Base-by-base conservation (phyloP, 2,329 filamentous ascomycete genomes). In the Cercospora sp. region DNA sequence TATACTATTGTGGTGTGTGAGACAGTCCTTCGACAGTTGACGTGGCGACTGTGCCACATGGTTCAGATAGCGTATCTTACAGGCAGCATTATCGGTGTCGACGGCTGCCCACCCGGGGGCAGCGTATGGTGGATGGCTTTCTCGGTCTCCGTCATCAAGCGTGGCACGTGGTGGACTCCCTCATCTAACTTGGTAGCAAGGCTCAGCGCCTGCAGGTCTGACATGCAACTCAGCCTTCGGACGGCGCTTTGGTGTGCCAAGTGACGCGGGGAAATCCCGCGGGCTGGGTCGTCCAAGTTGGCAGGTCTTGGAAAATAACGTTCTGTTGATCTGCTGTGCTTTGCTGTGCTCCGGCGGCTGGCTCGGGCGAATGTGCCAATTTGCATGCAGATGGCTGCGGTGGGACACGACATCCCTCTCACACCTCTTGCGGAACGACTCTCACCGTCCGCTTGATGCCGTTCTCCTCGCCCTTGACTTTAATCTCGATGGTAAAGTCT, bases 401-500 rank as follows among this genome's bases (percentile, higher is more conserved):
- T 51, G 45, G 45, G 18, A 66, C n/a, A 28, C 40, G 55, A 28
- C 36, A 42, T 36, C 53, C 7, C 18, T 45, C 26, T 31, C 51
- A 66, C 12, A 62, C 66, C 33, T 73, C 79, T 70, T 82, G 79
- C 59, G 79, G 76, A 68, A 77, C 75, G 28, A 85, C 80, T 65
- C 77, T 77, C 28, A 84, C 79, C 4, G 75, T 79, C 72, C 82
- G 79, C 69, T 75, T 78, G n/a, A 84, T 72, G 7, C 74, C 73
- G 64, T 78, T 75, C 55, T 79, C 78, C n/a, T 80, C 79, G 7
- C 85, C 85, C 62, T 82, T 82, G 59, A 86, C 73, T 68, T 75
- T 79, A 65, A 88, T 84, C 74, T 85, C 82, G 53, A 87, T 78
- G 67, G 81, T 80, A 75, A 82, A 88, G 64, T 82, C 79, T 55